Base-by-base conservation (phyloP, 805 yeast genomes). In the Saccharomycopsis fermentans region DNA sequence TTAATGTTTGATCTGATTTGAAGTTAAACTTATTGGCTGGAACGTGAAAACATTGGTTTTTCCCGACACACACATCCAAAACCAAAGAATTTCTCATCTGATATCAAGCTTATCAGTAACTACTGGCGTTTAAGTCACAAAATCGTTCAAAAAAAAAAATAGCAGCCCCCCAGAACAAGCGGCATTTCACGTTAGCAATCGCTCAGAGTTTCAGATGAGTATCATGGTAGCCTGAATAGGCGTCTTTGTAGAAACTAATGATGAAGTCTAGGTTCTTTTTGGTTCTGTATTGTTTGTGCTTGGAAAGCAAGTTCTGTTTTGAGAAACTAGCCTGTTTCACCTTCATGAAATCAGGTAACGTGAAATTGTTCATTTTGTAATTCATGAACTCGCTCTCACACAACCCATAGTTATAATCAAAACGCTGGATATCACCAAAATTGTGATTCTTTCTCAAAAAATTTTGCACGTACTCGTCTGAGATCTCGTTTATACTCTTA, bases 401-500 rank as follows among this genome's bases (percentile, higher is more conserved):
- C n/a, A 59, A 57, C 1, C 58, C 51, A 6, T 52, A 51, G 29
- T 62, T 62, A n/a, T 24, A 40, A 19, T n/a, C 16, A 34, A 60
- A 55, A 27, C 54, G 54, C 24, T 21, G 34, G 32, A 62, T 55
- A 11, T 58, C 35, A 4, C 63, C 63, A 39, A 27, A 58, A 6
- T 48, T 35, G 14, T 53, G 56, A n/a, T 56, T 43, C 35, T 29
- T 26, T 17, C n/a, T 35, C 35, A 58, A 50, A 29, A 54, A 53
- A 17, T 34, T n/a, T 11, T 56, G 37, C 12, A 62, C 48, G 24
- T 55, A 55, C 17, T 21, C 52, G n/a, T 60, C 59, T 3, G 59
- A 40, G 34, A 62, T 56, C 19, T 73, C 77, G 52, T 65, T 62
- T 29, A 76, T 63, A 36, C 75, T 59, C 57, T 74, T 67, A 67